A percentile compares a stretch with the other conserved stretches of the same genome.
These are phyloP conservation scores for Byssochlamys sp. DNA, from an alignment of 2,329 filamentous ascomycete species.

Conservation along the genomic window DNA sequence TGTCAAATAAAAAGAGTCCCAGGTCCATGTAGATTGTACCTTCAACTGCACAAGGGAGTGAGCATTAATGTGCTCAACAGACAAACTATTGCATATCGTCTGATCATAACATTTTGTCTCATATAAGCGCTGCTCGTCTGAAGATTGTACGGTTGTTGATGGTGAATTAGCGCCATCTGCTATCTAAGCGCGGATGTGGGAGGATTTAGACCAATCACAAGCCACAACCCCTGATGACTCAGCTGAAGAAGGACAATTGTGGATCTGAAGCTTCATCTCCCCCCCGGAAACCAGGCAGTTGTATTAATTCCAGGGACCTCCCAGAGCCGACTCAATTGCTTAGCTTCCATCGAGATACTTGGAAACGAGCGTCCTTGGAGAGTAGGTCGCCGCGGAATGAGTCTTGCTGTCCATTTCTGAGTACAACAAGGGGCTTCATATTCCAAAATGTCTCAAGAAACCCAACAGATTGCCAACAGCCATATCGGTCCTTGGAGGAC, in stretches of 20 bases:
- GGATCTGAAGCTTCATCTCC: background rate
- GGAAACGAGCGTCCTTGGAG: background rate
- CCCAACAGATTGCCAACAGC: conserved; percentile 10
- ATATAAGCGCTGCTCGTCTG: background rate
- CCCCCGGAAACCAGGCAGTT: background rate
- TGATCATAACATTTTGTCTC: background rate
- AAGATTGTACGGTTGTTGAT: background rate
- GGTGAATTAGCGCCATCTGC: background rate
- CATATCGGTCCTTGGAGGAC: conserved; percentile 28
- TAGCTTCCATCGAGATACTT: background rate
- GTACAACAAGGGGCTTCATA: background rate
- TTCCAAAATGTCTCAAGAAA: background rate
- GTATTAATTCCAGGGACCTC: background rate
- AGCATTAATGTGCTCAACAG: background rate
- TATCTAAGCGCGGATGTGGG: background rate
- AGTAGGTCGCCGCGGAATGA: background rate
- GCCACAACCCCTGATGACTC: background rate
- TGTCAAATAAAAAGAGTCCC: background rate
- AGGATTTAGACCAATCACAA: background rate
- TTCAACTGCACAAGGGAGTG: background rate
- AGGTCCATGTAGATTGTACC: background rate
- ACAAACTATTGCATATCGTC: background rate
- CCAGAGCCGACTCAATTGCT: background rate
- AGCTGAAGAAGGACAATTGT: background rate
- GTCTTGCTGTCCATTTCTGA: background rate